These are phyloP conservation scores for Panicum hallii DNA, from an alignment of 202 grass and related monocot genomes.

Conservation along the genomic window DNA sequence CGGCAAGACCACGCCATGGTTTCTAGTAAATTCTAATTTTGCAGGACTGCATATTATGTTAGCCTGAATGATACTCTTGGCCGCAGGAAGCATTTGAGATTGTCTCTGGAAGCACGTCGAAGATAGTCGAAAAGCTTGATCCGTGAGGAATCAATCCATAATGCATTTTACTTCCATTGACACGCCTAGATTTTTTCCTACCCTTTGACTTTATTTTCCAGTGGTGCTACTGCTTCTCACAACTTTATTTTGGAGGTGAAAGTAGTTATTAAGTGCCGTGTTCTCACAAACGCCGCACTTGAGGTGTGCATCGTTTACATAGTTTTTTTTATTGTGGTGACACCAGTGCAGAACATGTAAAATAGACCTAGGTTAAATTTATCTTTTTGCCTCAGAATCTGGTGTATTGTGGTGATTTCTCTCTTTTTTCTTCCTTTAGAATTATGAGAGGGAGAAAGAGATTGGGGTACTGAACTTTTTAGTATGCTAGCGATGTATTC, in stretches of 20 bases:
- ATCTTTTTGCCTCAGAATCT: no score
- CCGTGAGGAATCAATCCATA: constrained; percentile 41
- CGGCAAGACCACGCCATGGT: no score
- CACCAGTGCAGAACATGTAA: no score
- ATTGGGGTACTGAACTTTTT: no score
- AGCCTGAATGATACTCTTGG: constrained; percentile 35
- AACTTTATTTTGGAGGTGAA: constrained; percentile 72
- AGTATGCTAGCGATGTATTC: no score
- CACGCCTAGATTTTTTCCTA: background rate
- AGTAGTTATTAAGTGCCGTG: constrained; percentile 68
- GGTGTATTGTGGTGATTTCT: no score
- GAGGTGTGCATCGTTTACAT: constrained; percentile 48
- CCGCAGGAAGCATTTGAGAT: constrained; percentile 67
- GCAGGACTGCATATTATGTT: no score
- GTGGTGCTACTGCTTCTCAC: constrained; percentile 66
- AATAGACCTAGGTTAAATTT: no score
- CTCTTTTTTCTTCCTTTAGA: no score
- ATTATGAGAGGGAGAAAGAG: no score
- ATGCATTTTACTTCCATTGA: background rate
- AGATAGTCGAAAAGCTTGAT: constrained; percentile 51
- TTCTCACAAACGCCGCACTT: constrained; percentile 66
- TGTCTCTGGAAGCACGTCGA: constrained; percentile 60
- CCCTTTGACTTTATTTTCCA: constrained; percentile 16
- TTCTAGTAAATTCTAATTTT: no score
- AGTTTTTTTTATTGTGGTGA: no score